Conservation (phyloP, 495 filamentous ascomycete genomes). For the Penicillium goetzii region DNA sequence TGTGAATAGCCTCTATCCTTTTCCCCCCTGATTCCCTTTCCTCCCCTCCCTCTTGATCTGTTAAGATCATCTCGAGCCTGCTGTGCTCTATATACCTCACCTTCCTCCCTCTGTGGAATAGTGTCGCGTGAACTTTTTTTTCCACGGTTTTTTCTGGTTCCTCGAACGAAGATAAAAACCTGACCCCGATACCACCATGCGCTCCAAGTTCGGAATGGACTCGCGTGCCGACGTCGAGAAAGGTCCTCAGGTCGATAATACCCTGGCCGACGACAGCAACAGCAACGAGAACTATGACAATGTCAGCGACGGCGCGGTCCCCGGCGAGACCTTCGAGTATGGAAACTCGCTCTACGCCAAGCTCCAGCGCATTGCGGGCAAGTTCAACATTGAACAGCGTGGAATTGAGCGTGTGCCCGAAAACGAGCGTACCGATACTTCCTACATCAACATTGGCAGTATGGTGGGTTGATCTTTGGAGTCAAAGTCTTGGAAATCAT, state of each 20-base stretch:
- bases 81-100: slow-evolving; percentile 18
- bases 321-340: slow-evolving; percentile 62
- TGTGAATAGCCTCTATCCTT: slow-evolving; percentile 24
- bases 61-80: slow-evolving; percentile 27
- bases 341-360: slow-evolving; percentile 66
- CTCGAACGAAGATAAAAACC: slow-evolving; percentile 11
- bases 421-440: slow-evolving; percentile 70
- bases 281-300: slow-evolving; percentile 40
- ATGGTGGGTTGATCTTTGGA: slow-evolving; percentile 59
- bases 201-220: slow-evolving; percentile 25
- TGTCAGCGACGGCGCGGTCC: slow-evolving; percentile 58
- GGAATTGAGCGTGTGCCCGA: slow-evolving; percentile 82
- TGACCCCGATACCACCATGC: slow-evolving; percentile 17
- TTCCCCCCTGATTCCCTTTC: slow-evolving; percentile 6
- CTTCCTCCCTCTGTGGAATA: slow-evolving; percentile 4
- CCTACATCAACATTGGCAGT: slow-evolving; percentile 69
- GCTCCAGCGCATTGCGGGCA: slow-evolving; percentile 69
- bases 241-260: slow-evolving; percentile 39
- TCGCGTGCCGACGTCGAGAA: slow-evolving; percentile 48
- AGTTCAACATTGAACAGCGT: slow-evolving; percentile 73
- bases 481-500: slow-evolving; percentile 12
- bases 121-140: slow-evolving; percentile 15
- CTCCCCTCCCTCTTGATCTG: slow-evolving; percentile 23
- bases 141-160: slow-evolving; percentile 17
- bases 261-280: slow-evolving; percentile 35